Base-by-base conservation (phyloP, 2,329 filamentous ascomycete genomes). In the Periglandula ipomoeae region DNA sequence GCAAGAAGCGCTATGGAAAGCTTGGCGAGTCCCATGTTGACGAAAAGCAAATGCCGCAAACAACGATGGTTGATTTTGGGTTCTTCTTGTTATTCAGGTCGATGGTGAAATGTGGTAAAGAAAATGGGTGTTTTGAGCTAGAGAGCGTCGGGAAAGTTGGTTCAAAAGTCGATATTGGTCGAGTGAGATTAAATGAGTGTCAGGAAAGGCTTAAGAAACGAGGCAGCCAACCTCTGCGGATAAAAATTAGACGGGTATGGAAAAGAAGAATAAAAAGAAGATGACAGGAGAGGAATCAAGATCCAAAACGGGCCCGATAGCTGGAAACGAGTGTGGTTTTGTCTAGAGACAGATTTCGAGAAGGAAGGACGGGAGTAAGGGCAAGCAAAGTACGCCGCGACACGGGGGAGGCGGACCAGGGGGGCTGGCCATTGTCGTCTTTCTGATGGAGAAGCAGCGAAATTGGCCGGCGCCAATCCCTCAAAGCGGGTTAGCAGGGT, bases 1-100 rank as follows among this genome's bases (percentile, higher is more conserved):
- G 70, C 64, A 54, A 73, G 61, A 39, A 68, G 60, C 51, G 67
- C 56, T 43, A 62, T 44, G 34, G 60, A 56, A 48, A 60, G 49
- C 56, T 60, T 61, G 41, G 62, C 61, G 42, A 63, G 55, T 51
- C 62, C 61, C 65, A 69, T 69, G 54, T 50, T 63, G 56, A 43
- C 40, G 19, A 3, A 20, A 43, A 34, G 27, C 7, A 30, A 46
- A 42, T 26, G 15, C 42, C 38, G 46, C 20, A 4, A 44, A 30
- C 26, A 42, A 32, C n/a, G n/a, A 38, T 26, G 49, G 5, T 23
- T 13, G 7, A 23, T 1, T 19, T 47, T 44, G 13, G 7, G n/a
- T 32, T 26, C 13, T 23, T 43, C 15, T 19, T 39, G 6, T 20
- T 27, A 8, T 47, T 37, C 32, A 19, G 30, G 46, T 46, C 15